Conservation (phyloP, 2,329 filamentous ascomycete species). For the Phialocephala subalpina region DNA sequence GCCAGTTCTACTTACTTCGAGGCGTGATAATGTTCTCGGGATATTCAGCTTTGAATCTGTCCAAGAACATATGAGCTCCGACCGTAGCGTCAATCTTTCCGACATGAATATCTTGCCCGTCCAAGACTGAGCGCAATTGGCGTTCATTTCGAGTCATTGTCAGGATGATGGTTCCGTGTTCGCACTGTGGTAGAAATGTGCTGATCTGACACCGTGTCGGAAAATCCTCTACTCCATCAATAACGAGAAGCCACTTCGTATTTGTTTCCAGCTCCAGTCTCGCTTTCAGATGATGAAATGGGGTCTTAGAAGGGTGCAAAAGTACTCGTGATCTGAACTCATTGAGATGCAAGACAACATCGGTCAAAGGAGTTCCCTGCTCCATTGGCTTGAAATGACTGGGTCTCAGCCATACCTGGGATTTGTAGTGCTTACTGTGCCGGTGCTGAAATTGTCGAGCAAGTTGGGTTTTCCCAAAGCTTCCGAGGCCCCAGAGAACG, state of each 20-base stretch:
- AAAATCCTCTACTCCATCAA: not conserved
- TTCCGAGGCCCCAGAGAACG: not conserved
- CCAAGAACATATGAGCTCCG: not conserved
- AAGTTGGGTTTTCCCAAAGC: not conserved
- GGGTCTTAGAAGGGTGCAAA: not conserved
- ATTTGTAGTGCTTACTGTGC: not conserved
- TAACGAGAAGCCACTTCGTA: not conserved
- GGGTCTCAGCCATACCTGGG: not conserved
- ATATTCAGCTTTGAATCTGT: not conserved
- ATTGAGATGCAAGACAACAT: not conserved
- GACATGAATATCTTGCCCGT: not conserved
- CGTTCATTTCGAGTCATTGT: not conserved
- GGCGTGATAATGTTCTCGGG: not conserved
- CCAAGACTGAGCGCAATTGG: not conserved
- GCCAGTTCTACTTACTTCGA: not conserved
- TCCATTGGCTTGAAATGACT: not conserved
- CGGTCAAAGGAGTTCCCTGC: not conserved
- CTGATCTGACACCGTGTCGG: not conserved
- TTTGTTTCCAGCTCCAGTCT: not conserved
- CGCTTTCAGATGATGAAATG: not conserved
- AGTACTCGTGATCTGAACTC: not conserved
- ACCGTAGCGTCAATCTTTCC: not conserved
- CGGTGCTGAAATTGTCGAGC: not conserved
- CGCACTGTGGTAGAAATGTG: not conserved
- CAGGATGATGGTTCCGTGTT: not conserved